Evolutionary conservation across 2,329 filamentous ascomycete species (phyloP), one percentile per base, ranked within the genome.

Genomic region (Ceratocystis lukuohia): DNA sequence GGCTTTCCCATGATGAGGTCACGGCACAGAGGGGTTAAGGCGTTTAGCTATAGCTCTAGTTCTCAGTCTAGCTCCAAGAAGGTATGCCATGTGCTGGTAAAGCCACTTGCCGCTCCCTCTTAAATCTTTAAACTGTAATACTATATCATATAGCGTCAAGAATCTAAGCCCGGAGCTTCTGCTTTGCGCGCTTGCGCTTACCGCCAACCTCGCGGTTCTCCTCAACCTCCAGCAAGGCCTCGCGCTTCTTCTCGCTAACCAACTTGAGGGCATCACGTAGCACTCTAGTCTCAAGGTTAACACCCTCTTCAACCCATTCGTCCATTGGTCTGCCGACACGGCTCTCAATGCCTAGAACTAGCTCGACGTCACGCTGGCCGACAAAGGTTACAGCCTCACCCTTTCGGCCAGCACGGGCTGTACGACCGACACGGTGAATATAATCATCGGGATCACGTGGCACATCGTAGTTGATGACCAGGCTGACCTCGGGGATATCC

Each of bases 371-470:
- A 67, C 93, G 82, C 80, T 97, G 93, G 1, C 94, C 93, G 1
- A 99, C 88, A 71, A 99, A 84, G 1, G 90, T 96, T 17, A 96
- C 85, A 4, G 88, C 86, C 70, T 91, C 87, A 72, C 94, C 94
- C 65, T 80, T 81, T 57, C 91, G 84, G 0, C 94, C 94, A 0
- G 94, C 94, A 82, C 94, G 87, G 2, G 94, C 94, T 12, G 94
- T 99, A 76, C 94, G 88, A 74, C 94, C 94, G 63, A 96, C 93
- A 12, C 94, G 86, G 78, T 99, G 94, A 70, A 99, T 94, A 75
- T 99, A 99, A 76, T 96, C 93, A 74, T 96, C 92, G 2, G 93
- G 91, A 73, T 96, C 91, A n/a, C 93, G 86, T 0, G 94, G 94
- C 0, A 99, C 85, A 74, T 99, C 94, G 76, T 92, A 99, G 76